Conservation (phyloP, 495 filamentous ascomycete genomes). For the Penicillium crystallinum region DNA sequence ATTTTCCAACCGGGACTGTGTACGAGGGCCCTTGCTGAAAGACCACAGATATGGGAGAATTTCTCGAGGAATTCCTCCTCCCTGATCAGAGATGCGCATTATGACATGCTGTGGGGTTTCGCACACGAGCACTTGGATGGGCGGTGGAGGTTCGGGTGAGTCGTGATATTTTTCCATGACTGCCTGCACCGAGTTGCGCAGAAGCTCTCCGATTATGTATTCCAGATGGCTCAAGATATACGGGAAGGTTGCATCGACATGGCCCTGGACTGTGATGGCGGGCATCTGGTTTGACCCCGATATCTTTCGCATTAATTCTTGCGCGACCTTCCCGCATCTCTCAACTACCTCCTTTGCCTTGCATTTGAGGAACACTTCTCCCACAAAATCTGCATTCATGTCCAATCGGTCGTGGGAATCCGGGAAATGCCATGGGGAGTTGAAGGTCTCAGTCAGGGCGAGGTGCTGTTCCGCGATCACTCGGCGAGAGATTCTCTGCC, state of each 20-base stretch:
- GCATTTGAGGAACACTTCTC: slow-evolving; percentile 93
- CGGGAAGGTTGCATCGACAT: slow-evolving; percentile 85
- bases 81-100: slow-evolving; percentile 90
- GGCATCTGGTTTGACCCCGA: slow-evolving; percentile 71
- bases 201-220: slow-evolving; percentile 92
- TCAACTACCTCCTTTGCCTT: slow-evolving; percentile 85
- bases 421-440: slow-evolving; percentile 87
- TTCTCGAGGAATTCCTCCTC: slow-evolving; percentile 82
- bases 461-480: slow-evolving; percentile 98
- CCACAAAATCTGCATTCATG: slow-evolving; percentile 78
- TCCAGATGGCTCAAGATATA: slow-evolving; percentile 95
- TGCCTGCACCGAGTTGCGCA: slow-evolving; percentile 92
- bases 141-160: slow-evolving; percentile 51
- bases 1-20: slow-evolving; percentile 68
- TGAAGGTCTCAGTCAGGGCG: slow-evolving; percentile 93
- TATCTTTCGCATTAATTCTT: slow-evolving; percentile 61
- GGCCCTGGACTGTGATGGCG: slow-evolving; percentile 77
- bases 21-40: slow-evolving; percentile 85
- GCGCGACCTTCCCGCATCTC: slow-evolving; percentile 68
- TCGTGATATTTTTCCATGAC: slow-evolving; percentile 64
- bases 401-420: slow-evolving; percentile 61
- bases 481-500: slow-evolving; percentile 81
- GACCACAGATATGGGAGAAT: slow-evolving; percentile 91
- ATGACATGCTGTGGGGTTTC: slow-evolving; percentile 95
- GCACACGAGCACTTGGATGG: slow-evolving; percentile 91